A percentile compares a stretch with the other conserved stretches of the same genome.
These are phyloP conservation scores for Herpetomonas samuelpessoai DNA, from an alignment of 208 protist genomes.

Conservation along the genomic window DNA sequence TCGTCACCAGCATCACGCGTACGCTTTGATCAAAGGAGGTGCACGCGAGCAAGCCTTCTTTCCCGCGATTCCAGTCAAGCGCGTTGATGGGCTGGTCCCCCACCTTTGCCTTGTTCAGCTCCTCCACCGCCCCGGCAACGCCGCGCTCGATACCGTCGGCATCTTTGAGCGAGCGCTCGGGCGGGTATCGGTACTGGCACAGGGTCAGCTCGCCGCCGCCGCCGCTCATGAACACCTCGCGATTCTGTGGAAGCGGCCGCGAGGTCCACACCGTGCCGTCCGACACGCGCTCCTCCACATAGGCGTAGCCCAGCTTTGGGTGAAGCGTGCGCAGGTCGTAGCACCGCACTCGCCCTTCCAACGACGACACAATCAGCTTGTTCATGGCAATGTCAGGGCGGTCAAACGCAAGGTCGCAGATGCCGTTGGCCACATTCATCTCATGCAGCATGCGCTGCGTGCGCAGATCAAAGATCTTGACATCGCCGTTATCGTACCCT, in stretches of 20 bases:
- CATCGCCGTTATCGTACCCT: constrained; percentile 95
- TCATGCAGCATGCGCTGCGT: constrained; percentile 89
- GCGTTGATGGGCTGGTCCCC: constrained; percentile 88
- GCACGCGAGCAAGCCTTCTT: constrained; percentile 83
- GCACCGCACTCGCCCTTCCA: constrained; percentile 83
- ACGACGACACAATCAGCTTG: constrained; percentile 88
- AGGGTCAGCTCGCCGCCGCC: constrained; percentile 89
- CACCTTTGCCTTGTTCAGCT: constrained; percentile 82
- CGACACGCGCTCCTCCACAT: constrained; percentile 78
- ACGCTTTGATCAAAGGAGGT: constrained; percentile 86
- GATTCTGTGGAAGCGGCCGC: constrained; percentile 88
- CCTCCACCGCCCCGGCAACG: constrained; percentile 69
- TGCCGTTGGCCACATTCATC: constrained; percentile 92
- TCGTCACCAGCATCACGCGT: constrained; percentile 84
- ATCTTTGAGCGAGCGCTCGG: constrained; percentile 75
- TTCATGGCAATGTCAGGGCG: constrained; percentile 93
- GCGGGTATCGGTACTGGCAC: constrained; percentile 88
- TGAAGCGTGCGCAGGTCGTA: constrained; percentile 91
- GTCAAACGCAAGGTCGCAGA: constrained; percentile 93
- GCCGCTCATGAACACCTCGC: constrained; percentile 87
- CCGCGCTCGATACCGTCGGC: constrained; percentile 62
- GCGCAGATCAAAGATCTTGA: constrained; percentile 95
- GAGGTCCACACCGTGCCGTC: constrained; percentile 88
- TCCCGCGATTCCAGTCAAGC: constrained; percentile 78
- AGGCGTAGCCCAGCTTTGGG: constrained; percentile 82